A percentile compares a stretch with the other conserved stretches of the same genome.
phyloP scores from a whole-genome alignment of 768 basidiomycete genomes.

The Tricholoma sp. region DNA sequence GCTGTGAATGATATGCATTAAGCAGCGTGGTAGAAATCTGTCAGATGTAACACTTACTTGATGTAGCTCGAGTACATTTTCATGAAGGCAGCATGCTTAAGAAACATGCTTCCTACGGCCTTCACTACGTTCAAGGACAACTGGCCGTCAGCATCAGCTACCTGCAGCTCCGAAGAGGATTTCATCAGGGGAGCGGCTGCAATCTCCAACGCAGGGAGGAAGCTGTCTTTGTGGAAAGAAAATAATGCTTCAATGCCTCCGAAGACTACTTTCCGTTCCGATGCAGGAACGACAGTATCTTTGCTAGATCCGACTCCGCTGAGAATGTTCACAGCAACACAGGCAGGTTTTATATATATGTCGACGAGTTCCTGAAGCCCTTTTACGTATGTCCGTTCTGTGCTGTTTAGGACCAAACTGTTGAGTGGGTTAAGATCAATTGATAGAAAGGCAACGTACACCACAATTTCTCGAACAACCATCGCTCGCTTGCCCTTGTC shows the following conservation, averaged over 20 bases:
- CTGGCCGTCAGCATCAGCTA: constrained; percentile 66
- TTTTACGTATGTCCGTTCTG: constrained; percentile 92
- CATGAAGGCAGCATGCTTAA: constrained; percentile 96
- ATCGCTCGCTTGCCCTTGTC: constrained; percentile 81
- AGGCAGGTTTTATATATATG: constrained; percentile 89
- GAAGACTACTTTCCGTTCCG: constrained; percentile 90
- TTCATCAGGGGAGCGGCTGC: constrained; percentile 69
- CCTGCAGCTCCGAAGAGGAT: constrained; percentile 35
- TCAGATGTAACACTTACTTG: constrained; percentile 56
- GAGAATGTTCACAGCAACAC: constrained; percentile 62
- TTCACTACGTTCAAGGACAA: constrained; percentile 72
- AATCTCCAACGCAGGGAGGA: constrained; percentile 83
- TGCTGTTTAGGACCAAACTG: constrained; percentile 40
- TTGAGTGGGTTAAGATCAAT: constrained; percentile 12
- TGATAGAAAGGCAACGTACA: constrained; percentile 47
- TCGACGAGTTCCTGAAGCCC: constrained; percentile 92
- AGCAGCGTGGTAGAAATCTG: constrained; percentile 1
- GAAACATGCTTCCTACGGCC: constrained; percentile 82
- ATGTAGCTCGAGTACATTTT: constrained; percentile 98
- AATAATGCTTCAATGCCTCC: constrained; percentile 85
- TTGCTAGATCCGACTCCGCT: constrained; percentile 67
- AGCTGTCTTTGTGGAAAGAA: constrained; percentile 89
- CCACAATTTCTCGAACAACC: constrained; percentile 86
- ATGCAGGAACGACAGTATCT: constrained; percentile 79
- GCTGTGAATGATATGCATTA: constrained; percentile 34